These are phyloP conservation scores for Gloeophyllum trabeum DNA, from an alignment of 768 basidiomycete species.

Conservation along the genomic window DNA sequence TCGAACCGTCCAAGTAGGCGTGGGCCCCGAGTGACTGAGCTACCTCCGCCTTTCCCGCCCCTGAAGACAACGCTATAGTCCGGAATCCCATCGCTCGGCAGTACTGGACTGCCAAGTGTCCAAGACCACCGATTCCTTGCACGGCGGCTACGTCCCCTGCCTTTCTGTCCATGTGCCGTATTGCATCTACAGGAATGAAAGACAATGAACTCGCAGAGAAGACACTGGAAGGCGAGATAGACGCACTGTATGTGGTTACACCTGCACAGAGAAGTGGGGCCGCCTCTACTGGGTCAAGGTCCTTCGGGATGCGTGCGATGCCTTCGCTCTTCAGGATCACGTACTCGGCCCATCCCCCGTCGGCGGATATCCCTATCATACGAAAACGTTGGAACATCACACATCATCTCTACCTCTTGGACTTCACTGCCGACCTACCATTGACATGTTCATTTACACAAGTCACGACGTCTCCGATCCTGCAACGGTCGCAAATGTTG, in stretches of 20 bases:
- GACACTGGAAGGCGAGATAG: slow-evolving; percentile 4
- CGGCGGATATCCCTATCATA: slow-evolving; percentile 4
- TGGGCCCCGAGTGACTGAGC: slow-evolving; percentile 18
- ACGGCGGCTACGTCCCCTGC: slow-evolving; percentile 19
- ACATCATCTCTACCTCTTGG: too few species aligned
- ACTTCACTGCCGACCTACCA: slow-evolving; percentile 1
- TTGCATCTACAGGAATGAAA: slow-evolving; percentile 4
- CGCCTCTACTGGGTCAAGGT: slow-evolving; percentile 4
- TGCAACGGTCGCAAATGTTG: slow-evolving; percentile 2
- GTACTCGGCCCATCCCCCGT: slow-evolving; percentile 10
- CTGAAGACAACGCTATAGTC: slow-evolving; percentile 15
- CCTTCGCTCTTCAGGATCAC: slow-evolving; percentile 1
- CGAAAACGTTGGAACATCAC: too few species aligned
- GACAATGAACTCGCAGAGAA: slow-evolving; percentile 3
- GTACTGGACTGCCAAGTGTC: slow-evolving; percentile 17
- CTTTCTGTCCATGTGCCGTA: slow-evolving; percentile 6
- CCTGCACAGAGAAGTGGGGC: slow-evolving; percentile 14
- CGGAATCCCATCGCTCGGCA: slow-evolving; percentile 16
- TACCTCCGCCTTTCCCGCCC: slow-evolving; percentile 13
- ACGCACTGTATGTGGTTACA: slow-evolving; percentile 11
- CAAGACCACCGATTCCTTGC: slow-evolving; percentile 17
- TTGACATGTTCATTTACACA: slow-evolving; percentile 5
- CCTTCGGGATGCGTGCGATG: slow-evolving; percentile 6
- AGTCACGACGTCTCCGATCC: slow-evolving; percentile 3
- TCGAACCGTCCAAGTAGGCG: slow-evolving; percentile 14